Evolutionary conservation across 2,329 filamentous ascomycete species (phyloP).

Genomic region (Penicillium sp.): DNA sequence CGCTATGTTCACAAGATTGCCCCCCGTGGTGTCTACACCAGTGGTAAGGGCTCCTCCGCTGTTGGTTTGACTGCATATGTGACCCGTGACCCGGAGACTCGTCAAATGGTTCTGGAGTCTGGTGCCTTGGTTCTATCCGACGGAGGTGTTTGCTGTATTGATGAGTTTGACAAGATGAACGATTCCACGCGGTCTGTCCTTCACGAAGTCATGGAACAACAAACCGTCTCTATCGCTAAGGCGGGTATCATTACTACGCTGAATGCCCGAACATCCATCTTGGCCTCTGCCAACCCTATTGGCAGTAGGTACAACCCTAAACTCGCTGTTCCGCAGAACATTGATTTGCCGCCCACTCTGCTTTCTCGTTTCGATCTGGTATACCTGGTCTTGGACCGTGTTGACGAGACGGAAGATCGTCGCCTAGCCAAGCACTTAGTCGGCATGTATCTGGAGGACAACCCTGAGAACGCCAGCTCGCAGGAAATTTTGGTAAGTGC

Average conservation of each 20-base stretch:
- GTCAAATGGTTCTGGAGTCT: constrained; percentile 71
- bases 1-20: constrained; percentile 97
- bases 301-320: constrained; percentile 97
- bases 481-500: constrained; percentile 75
- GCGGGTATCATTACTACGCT: constrained; percentile 81
- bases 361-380: constrained; percentile 96
- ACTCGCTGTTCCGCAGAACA: constrained; percentile 93
- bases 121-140: constrained; percentile 72
- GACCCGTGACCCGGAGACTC: constrained; percentile 70
- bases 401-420: constrained; percentile 86
- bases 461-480: constrained; percentile 74
- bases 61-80: constrained; percentile 77
- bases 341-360: constrained; percentile 91
- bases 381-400: constrained; percentile 90
- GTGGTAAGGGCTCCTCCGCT: constrained; percentile 72
- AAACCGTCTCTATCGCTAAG: constrained; percentile 75
- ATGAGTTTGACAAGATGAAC: constrained; percentile 79
- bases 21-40: constrained; percentile 77
- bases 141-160: constrained; percentile 74
- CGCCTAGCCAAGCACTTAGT: constrained; percentile 88
- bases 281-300: constrained; percentile 96
- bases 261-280: constrained; percentile 91
- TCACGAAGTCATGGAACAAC: constrained; percentile 80
- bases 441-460: constrained; percentile 95
- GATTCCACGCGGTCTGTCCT: constrained; percentile 71